phyloP scores from a whole-genome alignment of 345 rosid genomes.

The Salix koriyanagi region DNA sequence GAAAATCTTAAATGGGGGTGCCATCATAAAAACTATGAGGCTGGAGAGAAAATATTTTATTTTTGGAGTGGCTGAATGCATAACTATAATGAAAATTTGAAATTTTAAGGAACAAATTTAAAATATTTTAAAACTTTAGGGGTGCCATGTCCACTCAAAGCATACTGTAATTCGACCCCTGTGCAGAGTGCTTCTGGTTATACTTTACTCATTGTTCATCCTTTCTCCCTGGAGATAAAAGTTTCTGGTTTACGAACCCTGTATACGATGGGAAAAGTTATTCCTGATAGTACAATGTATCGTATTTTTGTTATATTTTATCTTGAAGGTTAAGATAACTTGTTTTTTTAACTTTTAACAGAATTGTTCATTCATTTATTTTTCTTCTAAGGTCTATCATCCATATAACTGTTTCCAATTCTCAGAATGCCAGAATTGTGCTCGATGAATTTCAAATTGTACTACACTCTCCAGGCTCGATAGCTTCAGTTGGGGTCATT shows the following conservation, averaged over 20 bases:
- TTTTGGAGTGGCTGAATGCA: no score
- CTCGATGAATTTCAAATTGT: conserved; percentile 74
- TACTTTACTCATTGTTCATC: background rate
- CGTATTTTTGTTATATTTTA: background rate
- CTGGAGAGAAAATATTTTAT: no score
- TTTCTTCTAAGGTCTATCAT: background rate
- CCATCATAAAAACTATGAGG: no score
- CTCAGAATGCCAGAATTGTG: conserved; percentile 75
- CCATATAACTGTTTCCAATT: conserved; percentile 14
- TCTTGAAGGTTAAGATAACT: background rate
- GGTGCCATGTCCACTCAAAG: no score
- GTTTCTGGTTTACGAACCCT: background rate
- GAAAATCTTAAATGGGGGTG: no score
- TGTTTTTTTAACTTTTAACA: background rate
- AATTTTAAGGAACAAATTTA: no score
- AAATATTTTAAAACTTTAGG: no score
- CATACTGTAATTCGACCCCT: no score
- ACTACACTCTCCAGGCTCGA: conserved; percentile 75
- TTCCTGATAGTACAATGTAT: background rate
- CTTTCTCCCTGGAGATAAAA: background rate
- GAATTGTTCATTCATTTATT: conserved; percentile 4
- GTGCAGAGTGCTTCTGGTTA: background rate
- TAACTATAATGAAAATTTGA: no score
- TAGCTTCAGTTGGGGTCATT: conserved; percentile 91
- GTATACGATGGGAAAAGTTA: background rate